Base-by-base conservation (phyloP, 805 yeast species). In the Candida methanosorbosa region DNA sequence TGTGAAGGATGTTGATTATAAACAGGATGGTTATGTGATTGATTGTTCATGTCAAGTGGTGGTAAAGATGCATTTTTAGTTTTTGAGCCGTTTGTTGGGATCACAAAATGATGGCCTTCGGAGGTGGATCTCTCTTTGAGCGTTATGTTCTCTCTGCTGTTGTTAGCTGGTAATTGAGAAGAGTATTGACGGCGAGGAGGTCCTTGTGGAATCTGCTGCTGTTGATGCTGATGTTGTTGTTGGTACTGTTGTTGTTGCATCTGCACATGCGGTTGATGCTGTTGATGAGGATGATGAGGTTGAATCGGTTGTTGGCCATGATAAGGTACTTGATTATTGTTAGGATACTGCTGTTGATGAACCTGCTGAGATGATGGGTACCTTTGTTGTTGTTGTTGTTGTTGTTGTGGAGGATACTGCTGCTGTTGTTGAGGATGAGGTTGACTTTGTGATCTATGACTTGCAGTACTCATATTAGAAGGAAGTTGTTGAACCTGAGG, bases 211-310 rank as follows among this genome's bases (percentile, higher is more conserved):
- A 13, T 33, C 19, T 43, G 51, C 26, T 42, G 44, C n/a, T 37
- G 48, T 9, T 42, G 38, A 9, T 21, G 49, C 17, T 35, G 39
- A 29, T 14, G 13, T 18, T 22, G 28, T n/a, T 36, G 44, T 30
- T 36, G 44, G 24, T 25, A 38, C 18, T 32, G 40, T 15, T 38
- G 39, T 30, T 38, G 44, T 30, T 26, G 24, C 17, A 25, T 18
- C 18, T 39, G 37, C 22, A 34, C 31, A n/a, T 15, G 35, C 11
- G 28, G 30, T 13, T 35, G 37, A 20, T 33, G 34, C 29, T 26
- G 28, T 18, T 22, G 19, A 17, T 19, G 23, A 15, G 15, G 17
- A 8, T 17, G 30, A 8, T 29, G 31, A 5, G 12, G 24, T 11
- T 18, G 14, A 12, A 20, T 12, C 6, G n/a, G 18, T 27, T 17